Conservation (phyloP, 1,284 basidiomycete genomes). For the Sparassis latifolia region DNA sequence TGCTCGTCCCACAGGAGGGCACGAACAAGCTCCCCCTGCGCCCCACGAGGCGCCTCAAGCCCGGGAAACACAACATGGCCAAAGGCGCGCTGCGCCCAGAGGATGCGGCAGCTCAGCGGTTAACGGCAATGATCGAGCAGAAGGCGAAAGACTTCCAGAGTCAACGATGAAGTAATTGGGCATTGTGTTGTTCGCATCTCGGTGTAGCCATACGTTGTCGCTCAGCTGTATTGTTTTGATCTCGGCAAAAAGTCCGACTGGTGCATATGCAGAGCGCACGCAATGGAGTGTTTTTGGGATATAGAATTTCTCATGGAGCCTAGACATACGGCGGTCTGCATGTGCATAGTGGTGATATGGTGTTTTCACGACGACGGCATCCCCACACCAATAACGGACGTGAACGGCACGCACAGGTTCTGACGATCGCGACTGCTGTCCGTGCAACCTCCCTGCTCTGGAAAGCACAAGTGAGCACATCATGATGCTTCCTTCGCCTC, state of each 20-base stretch:
- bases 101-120: slow-evolving; percentile 54
- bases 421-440: no score
- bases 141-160: slow-evolving; percentile 40
- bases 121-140: slow-evolving; percentile 47
- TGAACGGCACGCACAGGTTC: no score
- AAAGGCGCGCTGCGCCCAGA: slow-evolving; percentile 75
- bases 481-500: slow-evolving; percentile 49
- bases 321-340: slow-evolving; percentile 24
- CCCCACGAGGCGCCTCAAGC: slow-evolving; percentile 38
- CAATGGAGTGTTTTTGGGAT: slow-evolving; percentile 21
- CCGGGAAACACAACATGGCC: slow-evolving; percentile 79
- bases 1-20: slow-evolving; percentile 47
- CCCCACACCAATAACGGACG: slow-evolving; percentile 2
- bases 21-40: slow-evolving; percentile 32
- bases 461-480: slow-evolving; percentile 13
- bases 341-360: slow-evolving; percentile 19
- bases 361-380: slow-evolving; percentile 21
- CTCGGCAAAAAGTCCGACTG: no score
- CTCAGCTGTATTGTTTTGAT: no score
- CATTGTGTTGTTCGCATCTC: no score
- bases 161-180: not conserved
- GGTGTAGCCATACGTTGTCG: no score
- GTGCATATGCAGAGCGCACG: not conserved
- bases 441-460: slow-evolving; percentile 5
- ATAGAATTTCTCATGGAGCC: slow-evolving; percentile 10